Conservation (phyloP, 441 rosid species). For the Kokia cookei region DNA sequence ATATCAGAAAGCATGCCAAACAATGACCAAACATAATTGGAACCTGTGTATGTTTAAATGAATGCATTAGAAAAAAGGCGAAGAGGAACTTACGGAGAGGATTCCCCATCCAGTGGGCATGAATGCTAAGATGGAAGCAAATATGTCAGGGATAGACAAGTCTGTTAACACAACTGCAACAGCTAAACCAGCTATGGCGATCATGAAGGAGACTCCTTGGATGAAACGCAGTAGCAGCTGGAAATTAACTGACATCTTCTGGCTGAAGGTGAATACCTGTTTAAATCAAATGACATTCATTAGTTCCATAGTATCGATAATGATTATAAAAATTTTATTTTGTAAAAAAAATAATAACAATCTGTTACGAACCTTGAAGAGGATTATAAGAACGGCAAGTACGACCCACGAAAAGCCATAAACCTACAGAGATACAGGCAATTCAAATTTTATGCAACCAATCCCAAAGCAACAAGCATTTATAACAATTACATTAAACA, state of each 20-base stretch:
- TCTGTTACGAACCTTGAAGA: constrained; percentile 66
- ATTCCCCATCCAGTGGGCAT: constrained; percentile 98
- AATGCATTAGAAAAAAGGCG: background rate
- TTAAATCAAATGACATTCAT: constrained; percentile 9
- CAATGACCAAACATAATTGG: background rate
- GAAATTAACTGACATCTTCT: constrained; percentile 95
- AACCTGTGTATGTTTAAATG: background rate
- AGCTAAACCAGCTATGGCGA: constrained; percentile 74
- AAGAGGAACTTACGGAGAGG: constrained; percentile 58
- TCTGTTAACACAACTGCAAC: constrained; percentile 51
- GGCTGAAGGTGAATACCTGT: constrained; percentile 98
- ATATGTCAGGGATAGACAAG: constrained; percentile 59
- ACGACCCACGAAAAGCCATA: constrained; percentile 91
- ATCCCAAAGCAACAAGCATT: background rate
- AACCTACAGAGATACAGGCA: constrained; percentile 42
- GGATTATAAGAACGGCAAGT: constrained; percentile 57
- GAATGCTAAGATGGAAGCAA: constrained; percentile 85
- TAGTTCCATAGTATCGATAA: background rate
- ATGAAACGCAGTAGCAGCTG: constrained; percentile 88
- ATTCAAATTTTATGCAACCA: background rate
- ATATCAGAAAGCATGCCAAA: background rate
- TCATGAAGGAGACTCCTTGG: constrained; percentile 75
- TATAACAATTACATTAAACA: background rate
- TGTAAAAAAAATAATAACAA: background rate
- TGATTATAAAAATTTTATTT: too few relatives aligned